Evolutionary conservation across 345 rosid genomes (phyloP), one percentile per base, ranked within the genome.

Genomic region (Heritiera fomes): DNA sequence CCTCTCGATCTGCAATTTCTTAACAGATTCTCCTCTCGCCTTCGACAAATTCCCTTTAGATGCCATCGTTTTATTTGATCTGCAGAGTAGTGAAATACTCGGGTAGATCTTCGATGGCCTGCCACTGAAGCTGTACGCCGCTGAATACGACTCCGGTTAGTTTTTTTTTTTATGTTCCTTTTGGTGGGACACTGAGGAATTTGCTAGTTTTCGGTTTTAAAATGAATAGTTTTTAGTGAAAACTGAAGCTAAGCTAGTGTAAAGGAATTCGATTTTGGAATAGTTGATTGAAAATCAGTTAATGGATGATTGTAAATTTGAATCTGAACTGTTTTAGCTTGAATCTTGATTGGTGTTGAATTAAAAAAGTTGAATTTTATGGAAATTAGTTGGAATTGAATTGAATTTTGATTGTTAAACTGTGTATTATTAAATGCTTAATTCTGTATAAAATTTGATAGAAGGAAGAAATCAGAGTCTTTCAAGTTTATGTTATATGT

Each of bases 1-100:
- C 53, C 59, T 55, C 76, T 55, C 50, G 63, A 73, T 73, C 76
- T 73, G 64, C 41, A 38, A 73, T 73, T 72, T 17, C 75, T 52
- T 1, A 14, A 8, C 45, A 32, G 8, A 55, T 34, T 47, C 38
- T 12, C 32, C 10, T 71, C 75, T 72, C 61, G 8, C 15, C 14
- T 15, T 52, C 5, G 61, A 5, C 2, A 30, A 71, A 3, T 30
- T 30, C 23, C 23, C 45, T 30, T 32, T 8, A 30, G 8, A 50
- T 20, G 43, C 12, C 60, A 28, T 71, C 8, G 30, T 53, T 72
- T 52, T 17, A 17, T 52, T 72, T 53, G 49, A 53, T 18, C 18
- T 1, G 43, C 61, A 34, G 30, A 34, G 50, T 50, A 43, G 8
- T 8, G 20, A 17, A 17, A 49, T 15, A 17, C 46, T n/a, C 30